Base-by-base conservation (phyloP, 1,139 yeast genomes). In the Sugiyamaella sp. region DNA sequence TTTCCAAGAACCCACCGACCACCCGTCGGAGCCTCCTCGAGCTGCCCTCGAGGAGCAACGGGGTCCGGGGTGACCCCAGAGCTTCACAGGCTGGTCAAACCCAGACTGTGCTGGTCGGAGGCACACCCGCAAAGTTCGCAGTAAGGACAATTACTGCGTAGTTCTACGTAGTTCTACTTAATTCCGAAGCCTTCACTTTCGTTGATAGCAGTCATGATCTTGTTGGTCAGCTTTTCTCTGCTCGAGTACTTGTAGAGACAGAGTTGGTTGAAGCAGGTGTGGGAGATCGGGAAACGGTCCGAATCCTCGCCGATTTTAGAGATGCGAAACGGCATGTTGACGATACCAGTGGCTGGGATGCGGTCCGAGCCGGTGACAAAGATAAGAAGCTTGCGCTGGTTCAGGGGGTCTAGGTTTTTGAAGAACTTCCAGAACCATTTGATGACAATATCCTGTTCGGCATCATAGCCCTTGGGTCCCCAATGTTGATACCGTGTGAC, bases 301-400 rank as follows among this genome's bases (percentile, higher is more conserved):
- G 74, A 68, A 57, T 80, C 81, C 1, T 72, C 75, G 2, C 85
- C 85, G 8, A 82, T 62, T 52, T 78, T 73, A 37, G 83, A 78
- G 46, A 88, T 80, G 58, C 85, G 85, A 64, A 91, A 85, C 41
- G 77, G 77, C 71, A 91, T 71, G 53, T 87, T 85, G 25, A 69
- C 61, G 19, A 89, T 76, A 0, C 98, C 99, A 0, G 96, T 89
- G 0, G 97, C 96, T 0, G 98, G 98, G 10, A 93, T 78, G 46
- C 97, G 74, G 65, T 90, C 97, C 1, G 96, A 85, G 0, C 98
- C 97, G 0, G 97, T 90, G 4, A 91, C 84, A 70, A 93, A 93
- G 32, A 79, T 76, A 40, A 93, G 71, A 39, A 91, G 73, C 60
- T 79, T 80, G 60, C 83, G 81, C 62, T 88, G 95, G 29, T 78